Base-by-base conservation (phyloP, 257 asterid species). In the Solanum corneliomulleri region DNA sequence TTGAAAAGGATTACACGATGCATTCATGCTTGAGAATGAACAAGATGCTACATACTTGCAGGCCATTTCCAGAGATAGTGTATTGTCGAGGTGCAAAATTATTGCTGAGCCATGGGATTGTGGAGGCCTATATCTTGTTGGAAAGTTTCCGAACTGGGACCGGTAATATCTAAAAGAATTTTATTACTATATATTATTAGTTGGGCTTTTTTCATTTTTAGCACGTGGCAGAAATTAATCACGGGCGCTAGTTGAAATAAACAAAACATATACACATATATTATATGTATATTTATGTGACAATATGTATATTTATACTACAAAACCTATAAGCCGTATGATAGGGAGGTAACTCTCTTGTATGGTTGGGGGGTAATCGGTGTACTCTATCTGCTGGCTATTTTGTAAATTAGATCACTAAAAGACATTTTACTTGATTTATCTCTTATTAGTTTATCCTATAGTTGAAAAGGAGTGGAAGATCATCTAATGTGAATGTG, bases 101-200 rank as follows among this genome's bases (percentile, higher is more conserved):
- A 96, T 97, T 88, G 94, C 99, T 35, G 99, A 97, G 89, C 99
- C 99, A 88, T 97, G 99, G 99, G 99, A 95, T 88, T 97, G 99
- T 90, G 99, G 99, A 89, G 99, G 98, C 37, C 95, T 97, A 72
- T 97, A 97, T 92, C 98, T 97, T 86, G 99, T 97, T 39, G 99
- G 99, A 86, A 93, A 91, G 84, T 97, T 97, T 92, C 99, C 99
- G 8, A 97, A 97, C 89, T 97, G 99, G 99, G 99, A 97, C 87
- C 88, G 99, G 99, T 97, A 95, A 91, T 62, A 85, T 39, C 78
- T 37, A 75, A 33, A 56, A 21, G 47, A 77, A 72, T 41, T 15
- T 81, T 77, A 41, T 71, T 62, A 52, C 62, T 52, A 44, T 71
- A 23, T 18, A 64, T 74, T 71, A 56, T 83, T 33, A 60, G 31